These are phyloP conservation scores for Nepenthes mirabilis DNA, from an alignment of 148 eudicot genomes.

Conservation along the genomic window DNA sequence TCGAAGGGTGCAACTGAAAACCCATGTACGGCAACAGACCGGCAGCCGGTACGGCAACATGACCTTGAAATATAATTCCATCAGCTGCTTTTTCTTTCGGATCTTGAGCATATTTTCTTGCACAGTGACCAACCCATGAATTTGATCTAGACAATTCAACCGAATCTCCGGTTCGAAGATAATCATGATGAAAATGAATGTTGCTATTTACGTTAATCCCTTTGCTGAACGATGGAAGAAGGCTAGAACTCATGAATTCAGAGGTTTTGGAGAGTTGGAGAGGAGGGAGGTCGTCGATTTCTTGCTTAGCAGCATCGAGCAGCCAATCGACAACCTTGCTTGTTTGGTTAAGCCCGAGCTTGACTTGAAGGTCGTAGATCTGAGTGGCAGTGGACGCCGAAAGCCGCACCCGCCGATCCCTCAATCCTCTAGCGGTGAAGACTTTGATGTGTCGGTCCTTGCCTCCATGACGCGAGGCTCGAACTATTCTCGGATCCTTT, in stretches of 20 bases:
- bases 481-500: constrained; percentile 46
- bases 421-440: constrained; percentile 61
- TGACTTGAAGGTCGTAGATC: constrained; percentile 81
- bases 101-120: neutral
- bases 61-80: neutral
- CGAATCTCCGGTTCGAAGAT: neutral
- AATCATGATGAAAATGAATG: neutral
- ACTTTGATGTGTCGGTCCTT: constrained; percentile 95
- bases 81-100: neutral
- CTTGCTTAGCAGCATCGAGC: constrained; percentile 52
- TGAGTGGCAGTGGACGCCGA: constrained; percentile 81
- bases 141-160: neutral
- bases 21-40: neutral
- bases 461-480: constrained; percentile 88
- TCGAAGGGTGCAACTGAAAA: neutral
- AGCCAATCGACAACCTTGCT: constrained; percentile 97
- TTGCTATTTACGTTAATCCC: neutral
- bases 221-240: neutral
- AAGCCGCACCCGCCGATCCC: constrained; percentile 70
- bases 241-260: neutral
- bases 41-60: neutral
- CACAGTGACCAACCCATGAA: neutral
- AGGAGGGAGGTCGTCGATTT: constrained; percentile 70
- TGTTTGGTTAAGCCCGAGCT: constrained; percentile 79
- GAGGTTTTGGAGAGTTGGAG: constrained; percentile 5